phyloP scores from a whole-genome alignment of 495 filamentous ascomycete genomes.

The Usnea hakonensis region DNA sequence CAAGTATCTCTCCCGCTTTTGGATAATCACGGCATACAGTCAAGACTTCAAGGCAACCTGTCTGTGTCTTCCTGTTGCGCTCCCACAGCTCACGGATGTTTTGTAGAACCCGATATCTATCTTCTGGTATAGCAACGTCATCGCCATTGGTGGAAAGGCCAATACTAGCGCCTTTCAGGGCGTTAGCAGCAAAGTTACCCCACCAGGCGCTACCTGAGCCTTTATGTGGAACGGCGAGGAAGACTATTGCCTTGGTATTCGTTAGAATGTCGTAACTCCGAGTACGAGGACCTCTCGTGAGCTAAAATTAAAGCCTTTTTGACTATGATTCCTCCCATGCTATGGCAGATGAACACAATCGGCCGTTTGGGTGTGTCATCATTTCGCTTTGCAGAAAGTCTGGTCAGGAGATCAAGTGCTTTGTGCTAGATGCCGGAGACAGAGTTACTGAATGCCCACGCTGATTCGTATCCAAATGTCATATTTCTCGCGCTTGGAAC shows the following conservation, averaged over 20 bases:
- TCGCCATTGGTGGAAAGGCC: not conserved
- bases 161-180: not conserved
- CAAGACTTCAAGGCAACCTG: not conserved
- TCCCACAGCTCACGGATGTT: not conserved
- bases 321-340: constrained; percentile 33
- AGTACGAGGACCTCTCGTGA: constrained; percentile 8
- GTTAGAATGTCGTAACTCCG: not conserved
- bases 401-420: constrained; percentile 13
- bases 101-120: not conserved
- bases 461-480: constrained; percentile 29
- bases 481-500: constrained; percentile 23
- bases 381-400: not conserved
- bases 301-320: constrained; percentile 29
- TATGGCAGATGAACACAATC: constrained; percentile 34
- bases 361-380: constrained; percentile 10
- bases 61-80: not conserved
- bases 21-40: not conserved
- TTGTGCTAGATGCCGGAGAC: constrained; percentile 8
- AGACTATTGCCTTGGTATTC: constrained; percentile 10
- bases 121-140: not conserved
- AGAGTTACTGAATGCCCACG: constrained; percentile 6
- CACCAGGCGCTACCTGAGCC: constrained; percentile 11
- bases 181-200: constrained; percentile 1
- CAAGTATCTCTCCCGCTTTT: not conserved
- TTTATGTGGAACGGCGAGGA: constrained; percentile 14